These are phyloP conservation scores for Alternaria sp. DNA, from an alignment of 2,329 filamentous ascomycete genomes.

Conservation along the genomic window DNA sequence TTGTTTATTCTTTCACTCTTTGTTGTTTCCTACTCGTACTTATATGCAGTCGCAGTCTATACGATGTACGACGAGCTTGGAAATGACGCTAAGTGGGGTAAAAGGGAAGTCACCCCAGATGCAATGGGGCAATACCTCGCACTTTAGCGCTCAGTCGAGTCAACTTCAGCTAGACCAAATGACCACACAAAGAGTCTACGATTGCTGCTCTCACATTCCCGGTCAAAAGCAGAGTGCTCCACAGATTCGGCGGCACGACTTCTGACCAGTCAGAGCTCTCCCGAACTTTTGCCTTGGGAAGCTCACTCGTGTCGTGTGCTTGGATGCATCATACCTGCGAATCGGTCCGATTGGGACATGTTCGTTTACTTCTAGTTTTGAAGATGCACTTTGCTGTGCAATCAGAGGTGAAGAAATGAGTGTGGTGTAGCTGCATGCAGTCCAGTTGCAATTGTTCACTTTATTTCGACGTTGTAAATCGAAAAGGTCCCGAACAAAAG, in stretches of 20 bases:
- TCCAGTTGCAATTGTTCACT: background rate
- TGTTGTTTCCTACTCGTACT: background rate
- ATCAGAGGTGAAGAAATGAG: too few species aligned
- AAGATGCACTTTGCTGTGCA: background rate
- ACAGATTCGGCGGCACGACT: constrained; percentile 11
- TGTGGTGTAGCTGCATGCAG: background rate
- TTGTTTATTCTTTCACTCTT: background rate
- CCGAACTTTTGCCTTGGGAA: background rate
- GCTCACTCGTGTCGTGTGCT: constrained; percentile 1
- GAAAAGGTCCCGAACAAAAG: too few species aligned
- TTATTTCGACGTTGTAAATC: background rate
- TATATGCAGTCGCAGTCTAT: background rate
- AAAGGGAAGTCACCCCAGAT: background rate
- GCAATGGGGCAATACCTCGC: constrained; percentile 30
- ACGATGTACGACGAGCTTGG: background rate
- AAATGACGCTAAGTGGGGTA: constrained; percentile 26
- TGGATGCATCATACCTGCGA: background rate
- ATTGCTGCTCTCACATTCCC: background rate
- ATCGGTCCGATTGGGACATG: background rate
- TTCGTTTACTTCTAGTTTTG: background rate
- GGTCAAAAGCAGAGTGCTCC: background rate
- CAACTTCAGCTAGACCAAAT: background rate
- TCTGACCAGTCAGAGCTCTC: constrained; percentile 11
- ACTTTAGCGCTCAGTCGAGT: constrained; percentile 21
- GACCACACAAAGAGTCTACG: background rate